Percentiles rank a stretch among this genome's conserved stretches.
Conservation (phyloP, 371 early-diverging fungal genomes). For the Coemansia sp. region DNA sequence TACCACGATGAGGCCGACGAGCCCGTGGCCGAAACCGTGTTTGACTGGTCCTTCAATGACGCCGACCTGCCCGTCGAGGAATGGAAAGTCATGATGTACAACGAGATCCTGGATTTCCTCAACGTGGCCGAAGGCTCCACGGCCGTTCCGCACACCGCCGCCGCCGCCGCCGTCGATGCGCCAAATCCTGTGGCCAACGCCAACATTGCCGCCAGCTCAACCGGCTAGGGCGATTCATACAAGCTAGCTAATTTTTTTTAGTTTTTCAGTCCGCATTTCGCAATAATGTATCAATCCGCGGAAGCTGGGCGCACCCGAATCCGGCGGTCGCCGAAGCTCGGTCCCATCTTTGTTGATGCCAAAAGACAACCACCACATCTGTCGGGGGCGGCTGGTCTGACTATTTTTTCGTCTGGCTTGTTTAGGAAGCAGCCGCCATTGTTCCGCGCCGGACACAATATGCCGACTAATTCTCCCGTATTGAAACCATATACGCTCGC, state of each 20-base stretch:
- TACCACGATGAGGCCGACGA: constrained; percentile 96
- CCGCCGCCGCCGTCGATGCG: constrained; percentile 1
- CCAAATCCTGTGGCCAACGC: neutral
- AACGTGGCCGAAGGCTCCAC: constrained; percentile 45
- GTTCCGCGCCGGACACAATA: neutral
- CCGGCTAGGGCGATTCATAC: neutral
- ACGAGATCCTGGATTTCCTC: constrained; percentile 53
- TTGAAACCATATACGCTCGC: neutral
- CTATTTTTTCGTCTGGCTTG: neutral
- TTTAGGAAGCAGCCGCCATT: neutral
- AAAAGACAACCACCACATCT: neutral
- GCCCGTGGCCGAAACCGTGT: constrained; percentile 73
- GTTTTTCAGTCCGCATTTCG: neutral
- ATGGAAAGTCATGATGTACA: constrained; percentile 72
- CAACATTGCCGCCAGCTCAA: neutral
- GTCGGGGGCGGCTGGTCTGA: neutral
- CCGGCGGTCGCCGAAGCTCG: too few species aligned
- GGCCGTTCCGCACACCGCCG: constrained; percentile 19
- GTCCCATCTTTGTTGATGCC: too few species aligned
- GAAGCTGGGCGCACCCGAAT: too few species aligned
- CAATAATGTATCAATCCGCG: neutral
- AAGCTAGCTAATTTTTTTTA: neutral
- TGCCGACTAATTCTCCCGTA: neutral
- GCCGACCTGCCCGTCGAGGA: constrained; percentile 84
- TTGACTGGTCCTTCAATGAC: constrained; percentile 95